Conservation (phyloP, 345 rosid genomes). For the Diplotaxis tenuifolia region DNA sequence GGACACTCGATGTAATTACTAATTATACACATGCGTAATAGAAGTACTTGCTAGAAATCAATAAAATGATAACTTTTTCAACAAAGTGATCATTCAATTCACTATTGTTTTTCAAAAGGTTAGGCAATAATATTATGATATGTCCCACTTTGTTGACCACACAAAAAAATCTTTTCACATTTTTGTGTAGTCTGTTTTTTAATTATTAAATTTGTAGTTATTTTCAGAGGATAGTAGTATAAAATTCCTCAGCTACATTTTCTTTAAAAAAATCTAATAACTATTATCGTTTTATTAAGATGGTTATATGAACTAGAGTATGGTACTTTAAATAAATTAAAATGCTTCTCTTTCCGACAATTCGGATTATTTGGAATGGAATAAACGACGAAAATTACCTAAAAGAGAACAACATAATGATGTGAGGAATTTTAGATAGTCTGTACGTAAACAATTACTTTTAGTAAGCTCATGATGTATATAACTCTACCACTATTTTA, state of each 20-base stretch:
- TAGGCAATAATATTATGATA: neutral
- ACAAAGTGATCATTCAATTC: neutral
- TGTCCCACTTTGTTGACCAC: neutral
- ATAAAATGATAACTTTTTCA: neutral
- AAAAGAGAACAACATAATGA: neutral
- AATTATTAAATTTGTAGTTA: neutral
- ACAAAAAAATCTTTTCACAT: neutral
- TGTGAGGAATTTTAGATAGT: neutral
- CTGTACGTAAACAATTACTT: neutral
- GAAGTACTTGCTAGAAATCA: neutral
- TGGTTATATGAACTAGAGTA: neutral
- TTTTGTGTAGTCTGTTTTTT: neutral
- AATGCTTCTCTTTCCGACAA: neutral
- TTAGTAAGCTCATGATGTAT: neutral
- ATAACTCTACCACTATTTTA: neutral
- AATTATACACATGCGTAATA: neutral
- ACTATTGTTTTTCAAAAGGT: neutral
- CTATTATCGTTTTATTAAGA: neutral
- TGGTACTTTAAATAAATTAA: neutral
- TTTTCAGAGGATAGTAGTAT: neutral
- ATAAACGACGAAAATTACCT: neutral
- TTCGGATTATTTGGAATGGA: neutral
- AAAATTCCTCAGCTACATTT: neutral
- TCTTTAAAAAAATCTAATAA: neutral
- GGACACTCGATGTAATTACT: neutral